These are phyloP conservation scores for Sugiyamaella castrensis DNA, from an alignment of 1,139 yeast species.

Conservation along the genomic window DNA sequence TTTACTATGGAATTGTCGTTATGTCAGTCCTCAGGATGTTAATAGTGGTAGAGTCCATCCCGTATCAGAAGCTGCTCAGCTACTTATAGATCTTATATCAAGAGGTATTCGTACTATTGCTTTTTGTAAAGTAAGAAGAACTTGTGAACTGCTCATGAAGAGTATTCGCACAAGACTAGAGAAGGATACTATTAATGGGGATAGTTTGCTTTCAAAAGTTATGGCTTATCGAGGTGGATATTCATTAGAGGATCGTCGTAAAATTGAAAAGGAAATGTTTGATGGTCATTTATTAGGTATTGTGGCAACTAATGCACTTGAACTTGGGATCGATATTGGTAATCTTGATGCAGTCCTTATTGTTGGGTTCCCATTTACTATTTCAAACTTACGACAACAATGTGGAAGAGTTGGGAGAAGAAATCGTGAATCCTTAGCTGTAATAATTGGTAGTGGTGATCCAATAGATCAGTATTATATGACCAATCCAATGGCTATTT, in stretches of 20 bases:
- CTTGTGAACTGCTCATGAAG: constrained; percentile 84
- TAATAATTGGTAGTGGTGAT: constrained; percentile 77
- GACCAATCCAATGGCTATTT: constrained; percentile 62
- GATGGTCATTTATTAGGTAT: constrained; percentile 79
- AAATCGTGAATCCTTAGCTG: constrained; percentile 63
- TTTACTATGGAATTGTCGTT: constrained; percentile 81
- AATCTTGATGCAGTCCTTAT: constrained; percentile 85
- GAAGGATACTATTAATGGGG: constrained; percentile 20
- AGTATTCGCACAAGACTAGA: constrained; percentile 60
- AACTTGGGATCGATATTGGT: constrained; percentile 92
- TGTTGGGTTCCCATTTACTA: constrained; percentile 87
- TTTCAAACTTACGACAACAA: constrained; percentile 88
- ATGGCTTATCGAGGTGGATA: constrained; percentile 97
- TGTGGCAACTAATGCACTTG: constrained; percentile 92
- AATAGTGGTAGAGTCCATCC: constrained; percentile 64
- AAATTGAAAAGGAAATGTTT: constrained; percentile 87
- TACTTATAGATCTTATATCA: constrained; percentile 62
- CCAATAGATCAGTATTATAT: constrained; percentile 87
- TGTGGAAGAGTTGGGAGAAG: constrained; percentile 94
- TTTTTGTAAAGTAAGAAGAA: constrained; percentile 80
- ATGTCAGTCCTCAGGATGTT: constrained; percentile 57
- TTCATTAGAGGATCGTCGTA: constrained; percentile 76
- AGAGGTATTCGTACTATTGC: constrained; percentile 76
- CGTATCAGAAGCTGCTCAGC: constrained; percentile 69
- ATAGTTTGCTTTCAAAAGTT: constrained; percentile 53